Percentiles rank a stretch among this genome's conserved stretches.
Evolutionary conservation across 306 rosid species (phyloP).

Genomic region (Dalbergia cochinchinensis): DNA sequence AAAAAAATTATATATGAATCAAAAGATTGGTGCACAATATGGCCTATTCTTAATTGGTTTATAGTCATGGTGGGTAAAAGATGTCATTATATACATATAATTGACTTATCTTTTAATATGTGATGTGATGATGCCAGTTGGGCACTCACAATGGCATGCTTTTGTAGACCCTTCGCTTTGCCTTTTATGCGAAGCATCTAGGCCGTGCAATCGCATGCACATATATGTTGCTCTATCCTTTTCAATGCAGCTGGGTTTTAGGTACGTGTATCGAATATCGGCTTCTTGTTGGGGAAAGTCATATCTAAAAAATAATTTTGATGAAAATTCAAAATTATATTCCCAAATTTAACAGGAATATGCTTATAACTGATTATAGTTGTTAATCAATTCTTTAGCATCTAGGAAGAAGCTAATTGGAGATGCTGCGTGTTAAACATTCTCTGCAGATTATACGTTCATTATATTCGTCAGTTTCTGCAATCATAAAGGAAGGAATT

Average conservation of each 20-base stretch:
- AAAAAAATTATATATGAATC: too few species aligned
- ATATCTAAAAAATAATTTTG: too few species aligned
- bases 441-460: background rate
- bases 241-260: constrained; percentile 31
- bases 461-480: constrained; percentile 15
- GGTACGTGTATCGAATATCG: background rate
- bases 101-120: background rate
- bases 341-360: too few species aligned
- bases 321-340: too few species aligned
- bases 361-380: too few species aligned
- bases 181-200: constrained; percentile 11
- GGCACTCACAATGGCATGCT: constrained; percentile 6
- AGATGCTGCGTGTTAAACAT: background rate
- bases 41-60: too few species aligned
- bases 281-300: too few species aligned
- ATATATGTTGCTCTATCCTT: constrained; percentile 32
- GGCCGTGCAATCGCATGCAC: background rate
- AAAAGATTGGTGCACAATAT: too few species aligned
- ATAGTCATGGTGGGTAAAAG: too few species aligned
- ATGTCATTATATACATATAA: too few species aligned
- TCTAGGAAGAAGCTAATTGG: background rate
- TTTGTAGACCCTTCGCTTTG: background rate
- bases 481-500: constrained; percentile 7
- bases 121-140: constrained; percentile 5
- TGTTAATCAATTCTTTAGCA: too few species aligned